Percentiles rank a stretch among this genome's conserved stretches.
Conservation (phyloP, 768 basidiomycete species). For the Lentinula lateritia region DNA sequence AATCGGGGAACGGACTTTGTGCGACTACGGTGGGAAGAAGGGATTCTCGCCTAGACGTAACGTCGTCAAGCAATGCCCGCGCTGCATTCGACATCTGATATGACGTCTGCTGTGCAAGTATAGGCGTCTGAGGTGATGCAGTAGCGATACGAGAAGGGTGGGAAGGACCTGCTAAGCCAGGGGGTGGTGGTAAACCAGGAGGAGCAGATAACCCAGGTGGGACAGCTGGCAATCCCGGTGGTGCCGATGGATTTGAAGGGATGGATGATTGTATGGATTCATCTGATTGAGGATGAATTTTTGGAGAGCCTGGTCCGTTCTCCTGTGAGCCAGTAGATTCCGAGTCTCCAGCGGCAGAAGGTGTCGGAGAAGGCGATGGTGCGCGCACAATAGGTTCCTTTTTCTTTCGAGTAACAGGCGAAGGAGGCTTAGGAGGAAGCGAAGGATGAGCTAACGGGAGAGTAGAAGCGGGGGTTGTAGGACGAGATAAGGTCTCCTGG, state of each 20-base stretch:
- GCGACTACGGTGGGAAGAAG: conserved; percentile 31
- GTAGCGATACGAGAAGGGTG: conserved; percentile 45
- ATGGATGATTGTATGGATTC: conserved; percentile 31
- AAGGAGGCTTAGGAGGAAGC: conserved; percentile 36
- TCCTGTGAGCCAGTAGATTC: conserved; percentile 48
- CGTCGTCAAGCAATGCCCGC: conserved; percentile 78
- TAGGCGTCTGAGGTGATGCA: conserved; percentile 44
- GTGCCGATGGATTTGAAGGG: conserved; percentile 22
- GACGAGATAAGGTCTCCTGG: conserved; percentile 54
- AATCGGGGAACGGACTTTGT: conserved; percentile 79
- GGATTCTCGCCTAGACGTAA: conserved; percentile 69
- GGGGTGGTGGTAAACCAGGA: conserved; percentile 59
- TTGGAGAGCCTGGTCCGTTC: conserved; percentile 30
- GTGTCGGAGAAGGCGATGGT: conserved; percentile 36
- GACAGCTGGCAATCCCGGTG: conserved; percentile 36
- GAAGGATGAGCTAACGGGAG: conserved; percentile 32
- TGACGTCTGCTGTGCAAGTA: conserved; percentile 50
- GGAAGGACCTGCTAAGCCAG: conserved; percentile 35
- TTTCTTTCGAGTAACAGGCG: conserved; percentile 36
- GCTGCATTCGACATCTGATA: conserved; percentile 89
- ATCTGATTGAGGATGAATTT: conserved; percentile 30
- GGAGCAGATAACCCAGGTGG: conserved; percentile 54
- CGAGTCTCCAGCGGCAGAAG: conserved; percentile 36
- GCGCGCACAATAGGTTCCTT: conserved; percentile 24
- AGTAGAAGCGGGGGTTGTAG: conserved; percentile 44